A percentile compares a stretch with the other conserved stretches of the same genome.
These are phyloP conservation scores for Chlorella sp. DNA, from an alignment of 139 green algal species.

Conservation along the genomic window DNA sequence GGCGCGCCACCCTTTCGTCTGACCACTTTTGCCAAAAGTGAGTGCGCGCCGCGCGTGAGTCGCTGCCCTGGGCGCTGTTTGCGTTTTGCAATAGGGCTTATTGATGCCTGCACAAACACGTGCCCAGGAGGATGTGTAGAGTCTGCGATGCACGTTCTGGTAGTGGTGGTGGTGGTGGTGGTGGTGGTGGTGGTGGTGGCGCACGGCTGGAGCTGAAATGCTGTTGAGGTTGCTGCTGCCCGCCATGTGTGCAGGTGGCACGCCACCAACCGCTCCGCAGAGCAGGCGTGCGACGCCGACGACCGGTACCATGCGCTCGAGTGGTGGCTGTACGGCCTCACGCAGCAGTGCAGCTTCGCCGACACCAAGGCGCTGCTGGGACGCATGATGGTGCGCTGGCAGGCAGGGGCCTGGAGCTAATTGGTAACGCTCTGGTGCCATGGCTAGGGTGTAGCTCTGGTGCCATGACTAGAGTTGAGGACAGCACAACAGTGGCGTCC, in stretches of 20 bases:
- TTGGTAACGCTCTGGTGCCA: background rate
- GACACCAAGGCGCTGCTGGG: background rate
- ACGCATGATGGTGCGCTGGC: conserved; percentile 18
- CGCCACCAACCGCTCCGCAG: background rate
- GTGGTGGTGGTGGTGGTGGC: no score
- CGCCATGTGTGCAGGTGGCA: background rate
- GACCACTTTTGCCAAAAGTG: background rate
- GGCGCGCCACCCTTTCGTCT: background rate
- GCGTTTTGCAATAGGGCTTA: no score
- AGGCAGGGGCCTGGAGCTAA: background rate
- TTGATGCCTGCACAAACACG: no score
- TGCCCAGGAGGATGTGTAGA: no score
- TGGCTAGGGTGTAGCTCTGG: background rate
- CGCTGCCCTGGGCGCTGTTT: no score
- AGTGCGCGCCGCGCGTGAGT: no score
- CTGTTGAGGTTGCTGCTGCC: no score
- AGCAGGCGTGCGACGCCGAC: conserved; percentile 16
- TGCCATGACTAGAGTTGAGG: background rate
- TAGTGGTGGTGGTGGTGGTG: no score
- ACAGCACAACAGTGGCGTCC: background rate
- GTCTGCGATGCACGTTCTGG: no score
- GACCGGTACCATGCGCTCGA: conserved; percentile 28
- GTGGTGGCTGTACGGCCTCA: conserved; percentile 26
- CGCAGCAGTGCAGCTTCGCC: conserved; percentile 14
- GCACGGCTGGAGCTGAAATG: no score